phyloP scores from a whole-genome alignment of 2,329 filamentous ascomycete species.

The Septoria petroselini region DNA sequence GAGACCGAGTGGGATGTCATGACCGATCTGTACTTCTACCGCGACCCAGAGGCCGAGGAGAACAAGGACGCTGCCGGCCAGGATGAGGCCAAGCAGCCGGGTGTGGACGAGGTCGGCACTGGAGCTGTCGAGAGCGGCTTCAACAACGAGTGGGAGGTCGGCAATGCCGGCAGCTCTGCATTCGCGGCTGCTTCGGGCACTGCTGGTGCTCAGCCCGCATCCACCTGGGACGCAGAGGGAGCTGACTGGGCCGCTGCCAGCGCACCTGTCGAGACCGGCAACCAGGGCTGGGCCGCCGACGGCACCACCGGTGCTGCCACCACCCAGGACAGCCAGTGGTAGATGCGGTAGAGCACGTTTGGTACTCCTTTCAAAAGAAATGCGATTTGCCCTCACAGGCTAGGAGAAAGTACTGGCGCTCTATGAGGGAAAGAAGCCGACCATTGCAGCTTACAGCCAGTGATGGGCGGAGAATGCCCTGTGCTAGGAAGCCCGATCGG shows the following conservation, averaged over 20 bases:
- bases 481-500: conserved; percentile 54
- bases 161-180: conserved; percentile 55
- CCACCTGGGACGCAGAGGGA: conserved; percentile 61
- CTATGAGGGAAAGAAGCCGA: conserved; percentile 99
- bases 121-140: conserved; percentile 77
- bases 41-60: conserved; percentile 98
- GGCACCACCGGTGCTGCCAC: conserved; percentile 31
- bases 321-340: conserved; percentile 46
- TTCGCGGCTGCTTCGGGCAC: conserved; percentile 61
- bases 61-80: conserved; percentile 83
- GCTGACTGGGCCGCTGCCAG: conserved; percentile 67
- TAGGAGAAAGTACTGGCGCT: conserved; percentile 56
- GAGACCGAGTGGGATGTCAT: conserved; percentile 99
- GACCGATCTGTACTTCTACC: conserved; percentile 99
- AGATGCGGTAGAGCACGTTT: conserved; percentile 34
- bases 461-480: conserved; percentile 89
- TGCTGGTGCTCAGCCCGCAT: conserved; percentile 58
- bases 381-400: conserved; percentile 26
- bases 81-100: conserved; percentile 81
- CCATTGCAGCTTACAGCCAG: conserved; percentile 36
- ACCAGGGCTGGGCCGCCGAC: conserved; percentile 52
- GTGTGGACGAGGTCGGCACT: conserved; percentile 78
- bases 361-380: conserved; percentile 17
- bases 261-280: conserved; percentile 45
- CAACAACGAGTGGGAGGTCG: conserved; percentile 82